Conservation (phyloP, 768 basidiomycete genomes). For the Fistulinella prunicolor region DNA sequence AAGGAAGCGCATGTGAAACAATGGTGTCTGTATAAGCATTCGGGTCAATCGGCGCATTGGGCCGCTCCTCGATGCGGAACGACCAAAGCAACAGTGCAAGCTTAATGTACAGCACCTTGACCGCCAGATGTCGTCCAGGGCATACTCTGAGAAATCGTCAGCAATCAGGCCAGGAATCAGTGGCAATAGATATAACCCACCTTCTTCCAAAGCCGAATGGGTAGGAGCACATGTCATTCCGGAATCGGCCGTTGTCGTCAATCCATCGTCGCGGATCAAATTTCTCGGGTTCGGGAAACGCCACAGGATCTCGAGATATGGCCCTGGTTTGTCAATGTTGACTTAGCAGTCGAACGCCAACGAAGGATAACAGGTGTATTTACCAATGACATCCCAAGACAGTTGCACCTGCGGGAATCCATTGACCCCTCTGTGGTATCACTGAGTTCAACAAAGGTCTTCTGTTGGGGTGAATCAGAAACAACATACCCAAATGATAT, state of each 20-base stretch:
- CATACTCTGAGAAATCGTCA: slow-evolving; percentile 41
- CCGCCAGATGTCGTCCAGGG: slow-evolving; percentile 54
- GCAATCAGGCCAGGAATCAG: neutral
- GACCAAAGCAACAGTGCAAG: slow-evolving; percentile 63
- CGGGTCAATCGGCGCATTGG: slow-evolving; percentile 50
- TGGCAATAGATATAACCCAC: slow-evolving; percentile 9
- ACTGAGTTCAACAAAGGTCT: slow-evolving; percentile 36
- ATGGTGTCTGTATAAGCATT: slow-evolving; percentile 53
- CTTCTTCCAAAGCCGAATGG: slow-evolving; percentile 51
- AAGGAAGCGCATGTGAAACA: slow-evolving; percentile 55
- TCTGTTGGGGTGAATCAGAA: neutral
- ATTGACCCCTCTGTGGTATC: slow-evolving; percentile 15
- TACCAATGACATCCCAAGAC: slow-evolving; percentile 22
- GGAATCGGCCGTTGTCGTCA: slow-evolving; percentile 36
- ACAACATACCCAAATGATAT: slow-evolving; percentile 54
- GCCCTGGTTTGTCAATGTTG: slow-evolving; percentile 10
- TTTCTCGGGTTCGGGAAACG: slow-evolving; percentile 36
- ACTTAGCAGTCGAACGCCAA: neutral
- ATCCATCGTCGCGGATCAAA: slow-evolving; percentile 61
- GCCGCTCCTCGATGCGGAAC: slow-evolving; percentile 50
- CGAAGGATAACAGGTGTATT: neutral
- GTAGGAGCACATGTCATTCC: slow-evolving; percentile 43
- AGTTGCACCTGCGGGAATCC: slow-evolving; percentile 23
- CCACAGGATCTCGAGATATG: slow-evolving; percentile 21
- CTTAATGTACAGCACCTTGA: slow-evolving; percentile 55